Percentiles rank a stretch among this genome's conserved stretches.
Evolutionary conservation across 345 rosid genomes (phyloP).

Genomic region (Aegle marmelos): DNA sequence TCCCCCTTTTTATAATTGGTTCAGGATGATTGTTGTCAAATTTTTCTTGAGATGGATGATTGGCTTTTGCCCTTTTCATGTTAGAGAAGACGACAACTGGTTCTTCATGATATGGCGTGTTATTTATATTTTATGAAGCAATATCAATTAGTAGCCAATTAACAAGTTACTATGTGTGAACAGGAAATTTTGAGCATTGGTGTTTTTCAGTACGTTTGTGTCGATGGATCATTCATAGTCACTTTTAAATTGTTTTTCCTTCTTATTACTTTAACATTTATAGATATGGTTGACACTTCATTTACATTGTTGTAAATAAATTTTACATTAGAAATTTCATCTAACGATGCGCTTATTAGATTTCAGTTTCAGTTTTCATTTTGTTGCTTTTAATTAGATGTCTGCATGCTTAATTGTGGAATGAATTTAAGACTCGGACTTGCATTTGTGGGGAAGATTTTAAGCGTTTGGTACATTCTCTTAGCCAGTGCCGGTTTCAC

Average conservation of each 20-base stretch:
- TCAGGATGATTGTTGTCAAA: not conserved
- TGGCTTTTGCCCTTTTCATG: not conserved
- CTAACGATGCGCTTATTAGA: not conserved
- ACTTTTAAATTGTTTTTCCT: too few relatives aligned
- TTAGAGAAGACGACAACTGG: not conserved
- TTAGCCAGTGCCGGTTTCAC: not conserved
- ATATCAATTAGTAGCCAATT: not conserved
- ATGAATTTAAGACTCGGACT: not conserved
- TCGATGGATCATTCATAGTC: not conserved
- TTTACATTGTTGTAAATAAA: not conserved
- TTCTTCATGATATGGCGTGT: not conserved
- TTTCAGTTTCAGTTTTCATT: not conserved
- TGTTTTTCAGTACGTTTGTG: not conserved
- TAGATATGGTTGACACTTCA: not conserved
- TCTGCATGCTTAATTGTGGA: not conserved
- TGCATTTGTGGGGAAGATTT: not conserved
- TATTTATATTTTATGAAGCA: not conserved
- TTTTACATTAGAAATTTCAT: not conserved
- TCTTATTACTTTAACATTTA: not conserved
- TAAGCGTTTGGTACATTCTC: not conserved
- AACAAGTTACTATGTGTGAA: not conserved
- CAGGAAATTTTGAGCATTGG: not conserved
- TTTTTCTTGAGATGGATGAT: not conserved
- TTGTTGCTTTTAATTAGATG: not conserved
- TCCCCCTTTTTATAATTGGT: not conserved